These are phyloP conservation scores for Laguncularia racemosa DNA, from an alignment of 345 rosid species.

Conservation along the genomic window DNA sequence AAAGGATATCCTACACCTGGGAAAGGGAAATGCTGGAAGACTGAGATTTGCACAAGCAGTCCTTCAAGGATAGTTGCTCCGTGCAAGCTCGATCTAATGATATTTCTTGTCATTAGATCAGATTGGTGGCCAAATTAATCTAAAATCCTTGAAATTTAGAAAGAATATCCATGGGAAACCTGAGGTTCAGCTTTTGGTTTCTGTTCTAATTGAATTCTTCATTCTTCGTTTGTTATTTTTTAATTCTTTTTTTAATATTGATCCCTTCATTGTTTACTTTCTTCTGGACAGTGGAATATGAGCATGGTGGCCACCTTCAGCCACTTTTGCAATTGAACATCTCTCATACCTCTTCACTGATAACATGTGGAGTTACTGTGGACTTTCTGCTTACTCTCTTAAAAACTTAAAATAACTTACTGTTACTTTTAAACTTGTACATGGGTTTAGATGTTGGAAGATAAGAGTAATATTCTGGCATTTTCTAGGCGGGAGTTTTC, in stretches of 20 bases:
- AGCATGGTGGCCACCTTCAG: conserved; percentile 16
- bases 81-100: conserved; percentile 6
- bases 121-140: conserved; percentile 37
- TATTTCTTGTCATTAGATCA: conserved; percentile 41
- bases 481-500: conserved; percentile 62
- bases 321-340: conserved; percentile 68
- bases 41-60: neutral
- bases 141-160: conserved; percentile 58
- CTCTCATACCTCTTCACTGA: conserved; percentile 74
- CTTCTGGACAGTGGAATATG: conserved; percentile 55
- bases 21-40: no score
- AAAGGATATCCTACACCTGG: no score
- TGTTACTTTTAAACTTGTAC: conserved; percentile 22
- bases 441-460: conserved; percentile 72
- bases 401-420: no score
- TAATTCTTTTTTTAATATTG: neutral
- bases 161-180: conserved; percentile 87
- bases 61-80: neutral
- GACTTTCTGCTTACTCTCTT: conserved; percentile 38
- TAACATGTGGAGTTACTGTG: conserved; percentile 76
- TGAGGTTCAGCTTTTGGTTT: conserved; percentile 46
- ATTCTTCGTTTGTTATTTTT: neutral
- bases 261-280: neutral
- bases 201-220: neutral
- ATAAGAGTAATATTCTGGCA: conserved; percentile 43